A percentile compares a stretch with the other conserved stretches of the same genome.
phyloP scores from a whole-genome alignment of 2,329 filamentous ascomycete species.

The Phaeomoniella chlamydospora region DNA sequence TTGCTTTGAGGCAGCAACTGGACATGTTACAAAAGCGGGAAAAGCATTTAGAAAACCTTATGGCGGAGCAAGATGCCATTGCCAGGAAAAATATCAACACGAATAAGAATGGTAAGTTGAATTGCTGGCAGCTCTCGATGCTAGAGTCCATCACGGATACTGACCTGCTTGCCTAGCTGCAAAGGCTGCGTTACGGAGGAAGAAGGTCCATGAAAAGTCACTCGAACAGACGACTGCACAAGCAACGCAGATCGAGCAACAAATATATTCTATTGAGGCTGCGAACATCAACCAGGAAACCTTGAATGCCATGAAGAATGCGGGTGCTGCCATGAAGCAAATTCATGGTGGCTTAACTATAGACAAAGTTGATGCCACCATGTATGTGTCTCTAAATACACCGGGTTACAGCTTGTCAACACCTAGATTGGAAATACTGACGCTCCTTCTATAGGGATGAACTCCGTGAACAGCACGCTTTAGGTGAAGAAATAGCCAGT shows the following conservation, averaged over 20 bases:
- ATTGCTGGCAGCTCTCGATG: background rate
- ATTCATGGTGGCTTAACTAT: constrained; percentile 86
- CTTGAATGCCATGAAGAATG: constrained; percentile 82
- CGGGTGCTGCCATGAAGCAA: constrained; percentile 76
- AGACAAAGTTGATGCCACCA: constrained; percentile 87
- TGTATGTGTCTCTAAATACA: constrained; percentile 44
- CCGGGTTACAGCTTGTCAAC: too few species aligned
- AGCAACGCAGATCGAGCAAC: constrained; percentile 82
- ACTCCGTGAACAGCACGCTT: constrained; percentile 78
- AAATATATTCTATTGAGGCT: constrained; percentile 93
- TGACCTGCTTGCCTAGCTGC: constrained; percentile 46
- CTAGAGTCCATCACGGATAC: background rate
- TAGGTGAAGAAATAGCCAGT: constrained; percentile 83
- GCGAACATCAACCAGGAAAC: constrained; percentile 99
- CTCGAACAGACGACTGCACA: constrained; percentile 82
- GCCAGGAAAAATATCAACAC: constrained; percentile 76
- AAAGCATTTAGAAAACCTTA: constrained; percentile 78
- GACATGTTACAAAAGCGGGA: constrained; percentile 98
- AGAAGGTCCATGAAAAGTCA: constrained; percentile 86
- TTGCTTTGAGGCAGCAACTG: constrained; percentile 72
- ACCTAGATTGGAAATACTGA: too few species aligned
- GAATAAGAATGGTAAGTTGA: constrained; percentile 73
- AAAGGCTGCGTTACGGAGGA: constrained; percentile 77
- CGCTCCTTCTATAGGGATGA: constrained; percentile 81
- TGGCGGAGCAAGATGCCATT: constrained; percentile 79